Evolutionary conservation across 148 eudicot genomes (phyloP).

Genomic region (Persicaria tinctoria): DNA sequence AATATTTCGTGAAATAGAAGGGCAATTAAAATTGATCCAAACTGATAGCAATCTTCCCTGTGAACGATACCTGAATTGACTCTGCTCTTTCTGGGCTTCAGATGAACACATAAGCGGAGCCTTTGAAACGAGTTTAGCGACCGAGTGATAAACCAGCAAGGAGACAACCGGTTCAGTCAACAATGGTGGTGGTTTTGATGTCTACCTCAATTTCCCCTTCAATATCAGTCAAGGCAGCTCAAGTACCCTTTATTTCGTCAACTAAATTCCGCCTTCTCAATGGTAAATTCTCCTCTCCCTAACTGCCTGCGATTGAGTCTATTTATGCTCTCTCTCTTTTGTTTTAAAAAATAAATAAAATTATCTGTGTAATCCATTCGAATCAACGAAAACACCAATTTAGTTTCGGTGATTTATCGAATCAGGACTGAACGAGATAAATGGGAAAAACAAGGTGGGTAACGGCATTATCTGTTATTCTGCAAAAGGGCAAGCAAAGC

Average conservation of each 20-base stretch:
- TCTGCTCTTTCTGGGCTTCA: no score
- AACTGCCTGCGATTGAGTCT: neutral
- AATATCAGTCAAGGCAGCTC: constrained; percentile 20
- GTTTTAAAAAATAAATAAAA: neutral
- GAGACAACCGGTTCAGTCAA: neutral
- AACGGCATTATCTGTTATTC: constrained; percentile 30
- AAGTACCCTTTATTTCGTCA: constrained; percentile 10
- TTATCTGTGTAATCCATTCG: neutral
- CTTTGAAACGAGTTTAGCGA: neutral
- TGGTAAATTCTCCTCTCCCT: constrained; percentile 23
- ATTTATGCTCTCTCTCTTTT: no score
- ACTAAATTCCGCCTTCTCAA: constrained; percentile 19
- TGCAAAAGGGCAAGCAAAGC: constrained; percentile 36
- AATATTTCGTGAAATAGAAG: no score
- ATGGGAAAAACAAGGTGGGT: constrained; percentile 17
- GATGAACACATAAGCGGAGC: no score
- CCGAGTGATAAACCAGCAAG: neutral
- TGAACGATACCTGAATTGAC: no score
- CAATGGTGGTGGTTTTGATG: constrained; percentile 42
- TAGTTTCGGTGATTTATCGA: constrained; percentile 8
- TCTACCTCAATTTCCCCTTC: constrained; percentile 35
- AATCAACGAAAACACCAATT: neutral
- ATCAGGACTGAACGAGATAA: constrained; percentile 32
- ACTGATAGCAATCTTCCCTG: no score
- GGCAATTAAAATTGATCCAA: no score